These are phyloP conservation scores for Gastrolobium bilobum DNA, from an alignment of 306 rosid species.

Conservation along the genomic window DNA sequence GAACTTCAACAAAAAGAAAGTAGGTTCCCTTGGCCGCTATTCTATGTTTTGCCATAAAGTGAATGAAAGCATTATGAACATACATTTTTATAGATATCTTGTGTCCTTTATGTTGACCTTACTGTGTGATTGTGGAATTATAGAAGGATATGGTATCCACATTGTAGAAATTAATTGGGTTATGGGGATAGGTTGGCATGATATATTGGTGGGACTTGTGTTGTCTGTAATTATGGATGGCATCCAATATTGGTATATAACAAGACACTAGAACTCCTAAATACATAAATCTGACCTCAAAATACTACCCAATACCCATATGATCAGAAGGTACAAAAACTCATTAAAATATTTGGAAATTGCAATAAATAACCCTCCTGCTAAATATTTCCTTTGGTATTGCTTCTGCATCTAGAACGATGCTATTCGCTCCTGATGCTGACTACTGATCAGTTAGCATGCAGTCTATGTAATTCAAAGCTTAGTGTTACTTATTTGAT, in stretches of 20 bases:
- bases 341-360: no score
- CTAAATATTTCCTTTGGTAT: no score
- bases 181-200: not conserved
- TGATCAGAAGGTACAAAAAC: not conserved
- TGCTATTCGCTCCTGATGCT: not conserved
- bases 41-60: constrained; percentile 16
- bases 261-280: not conserved
- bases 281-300: not conserved
- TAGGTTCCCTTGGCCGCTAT: constrained; percentile 54
- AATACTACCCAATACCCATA: not conserved
- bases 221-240: constrained; percentile 7
- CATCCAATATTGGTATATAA: not conserved
- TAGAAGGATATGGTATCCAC: constrained; percentile 1
- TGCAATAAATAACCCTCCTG: no score
- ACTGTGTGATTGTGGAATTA: not conserved
- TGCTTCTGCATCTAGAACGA: not conserved
- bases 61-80: not conserved
- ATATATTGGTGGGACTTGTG: constrained; percentile 23
- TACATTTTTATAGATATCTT: not conserved
- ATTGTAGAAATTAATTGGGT: not conserved
- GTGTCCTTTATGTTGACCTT: constrained; percentile 17
- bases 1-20: constrained; percentile 94
- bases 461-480: constrained; percentile 11
- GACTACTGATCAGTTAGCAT: not conserved
- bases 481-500: not conserved